Evolutionary conservation across 108 stramenopile species (phyloP).

Genomic region (Epithemia pelagica): DNA sequence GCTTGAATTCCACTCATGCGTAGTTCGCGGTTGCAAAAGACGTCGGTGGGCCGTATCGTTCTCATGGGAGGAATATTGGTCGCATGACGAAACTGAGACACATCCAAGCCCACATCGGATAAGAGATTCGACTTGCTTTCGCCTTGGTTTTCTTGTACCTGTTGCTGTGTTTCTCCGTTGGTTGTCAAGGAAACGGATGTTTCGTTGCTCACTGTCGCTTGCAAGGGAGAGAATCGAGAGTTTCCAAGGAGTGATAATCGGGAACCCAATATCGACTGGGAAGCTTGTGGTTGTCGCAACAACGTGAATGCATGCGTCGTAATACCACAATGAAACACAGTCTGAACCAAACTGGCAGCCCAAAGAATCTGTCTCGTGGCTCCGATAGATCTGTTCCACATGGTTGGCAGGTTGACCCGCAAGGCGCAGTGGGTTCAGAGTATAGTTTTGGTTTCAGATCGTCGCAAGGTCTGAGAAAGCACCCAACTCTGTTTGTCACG

Average conservation of each 20-base stretch:
- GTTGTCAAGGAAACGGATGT: not conserved
- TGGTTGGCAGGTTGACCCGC: not conserved
- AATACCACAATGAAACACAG: not conserved
- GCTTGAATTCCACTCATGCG: slow-evolving; percentile 71
- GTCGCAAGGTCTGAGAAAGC: too few relatives aligned
- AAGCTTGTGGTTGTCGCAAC: not conserved
- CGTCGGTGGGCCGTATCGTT: slow-evolving; percentile 43
- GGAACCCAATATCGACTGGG: not conserved
- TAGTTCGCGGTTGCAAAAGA: slow-evolving; percentile 94
- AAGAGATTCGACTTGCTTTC: not conserved
- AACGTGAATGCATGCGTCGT: not conserved
- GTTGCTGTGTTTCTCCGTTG: not conserved
- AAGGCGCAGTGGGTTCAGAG: too few relatives aligned
- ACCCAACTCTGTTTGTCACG: too few relatives aligned
- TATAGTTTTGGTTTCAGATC: too few relatives aligned
- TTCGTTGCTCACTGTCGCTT: not conserved
- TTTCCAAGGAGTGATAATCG: not conserved
- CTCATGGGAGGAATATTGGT: slow-evolving; percentile 35
- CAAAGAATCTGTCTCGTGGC: not conserved
- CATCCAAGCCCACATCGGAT: not conserved
- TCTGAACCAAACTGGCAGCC: not conserved
- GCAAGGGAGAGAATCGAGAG: not conserved
- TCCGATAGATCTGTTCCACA: not conserved
- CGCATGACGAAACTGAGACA: not conserved
- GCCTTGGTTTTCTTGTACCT: not conserved